Evolutionary conservation across 192 early-diverging fungal species (phyloP).

Genomic region (Umbelopsis isabellina): DNA sequence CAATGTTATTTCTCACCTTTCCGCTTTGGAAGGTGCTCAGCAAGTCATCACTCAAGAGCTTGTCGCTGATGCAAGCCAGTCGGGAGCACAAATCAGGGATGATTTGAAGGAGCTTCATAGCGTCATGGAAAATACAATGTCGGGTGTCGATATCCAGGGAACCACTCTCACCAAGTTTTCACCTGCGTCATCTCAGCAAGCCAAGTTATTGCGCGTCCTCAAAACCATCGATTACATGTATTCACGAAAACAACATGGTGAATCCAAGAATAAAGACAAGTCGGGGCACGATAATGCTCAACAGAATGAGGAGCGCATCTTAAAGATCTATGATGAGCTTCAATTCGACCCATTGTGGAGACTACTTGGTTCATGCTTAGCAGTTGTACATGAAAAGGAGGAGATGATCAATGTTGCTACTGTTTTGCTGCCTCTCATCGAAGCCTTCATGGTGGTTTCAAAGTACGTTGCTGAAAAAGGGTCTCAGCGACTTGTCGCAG

Average conservation of each 20-base stretch:
- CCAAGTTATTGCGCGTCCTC: conserved; percentile 89
- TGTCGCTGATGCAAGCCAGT: conserved; percentile 64
- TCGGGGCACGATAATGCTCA: conserved; percentile 21
- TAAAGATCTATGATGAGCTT: conserved; percentile 53
- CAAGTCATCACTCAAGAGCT: conserved; percentile 85
- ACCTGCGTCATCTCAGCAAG: conserved; percentile 83
- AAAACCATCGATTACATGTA: conserved; percentile 94
- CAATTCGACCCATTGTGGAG: conserved; percentile 77
- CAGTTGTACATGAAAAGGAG: conserved; percentile 70
- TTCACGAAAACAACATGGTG: conserved; percentile 42
- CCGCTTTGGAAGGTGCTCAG: conserved; percentile 65
- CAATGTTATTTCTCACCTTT: conserved; percentile 87
- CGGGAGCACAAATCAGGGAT: conserved; percentile 66
- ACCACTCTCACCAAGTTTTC: conserved; percentile 80
- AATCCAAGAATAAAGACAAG: conserved; percentile 5
- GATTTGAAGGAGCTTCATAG: conserved; percentile 71
- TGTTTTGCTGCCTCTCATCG: conserved; percentile 90
- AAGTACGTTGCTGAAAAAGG: conserved; percentile 74
- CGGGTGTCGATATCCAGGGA: conserved; percentile 73
- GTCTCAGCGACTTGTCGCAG: background rate
- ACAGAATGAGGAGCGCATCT: conserved; percentile 53
- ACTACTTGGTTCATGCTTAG: conserved; percentile 72
- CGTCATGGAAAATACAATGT: conserved; percentile 56
- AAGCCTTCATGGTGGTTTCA: conserved; percentile 97
- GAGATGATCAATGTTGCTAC: conserved; percentile 91